A percentile compares a stretch with the other conserved stretches of the same genome.
These are phyloP conservation scores for Lentinula raphanica DNA, from an alignment of 768 basidiomycete genomes.

Conservation along the genomic window DNA sequence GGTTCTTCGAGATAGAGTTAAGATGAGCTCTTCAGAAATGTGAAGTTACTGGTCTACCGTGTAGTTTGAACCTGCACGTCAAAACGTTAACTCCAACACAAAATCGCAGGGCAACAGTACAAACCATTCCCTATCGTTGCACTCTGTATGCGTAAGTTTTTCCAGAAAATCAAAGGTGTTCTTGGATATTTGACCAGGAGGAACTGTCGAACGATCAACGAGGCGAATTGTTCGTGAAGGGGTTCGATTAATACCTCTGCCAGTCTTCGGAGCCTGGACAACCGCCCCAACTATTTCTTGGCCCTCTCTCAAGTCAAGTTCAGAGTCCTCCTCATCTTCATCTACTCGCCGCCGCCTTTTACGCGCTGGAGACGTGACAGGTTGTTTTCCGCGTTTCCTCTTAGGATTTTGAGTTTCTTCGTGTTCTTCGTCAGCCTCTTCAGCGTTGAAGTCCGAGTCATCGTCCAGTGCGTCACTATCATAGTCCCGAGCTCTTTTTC, in stretches of 20 bases:
- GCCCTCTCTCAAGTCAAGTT: constrained; percentile 51
- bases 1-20: constrained; percentile 43
- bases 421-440: neutral
- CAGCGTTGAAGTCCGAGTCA: constrained; percentile 11
- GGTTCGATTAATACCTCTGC: constrained; percentile 58
- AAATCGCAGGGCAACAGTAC: constrained; percentile 9
- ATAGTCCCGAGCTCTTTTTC: constrained; percentile 11
- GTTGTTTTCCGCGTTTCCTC: constrained; percentile 15
- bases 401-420: constrained; percentile 21
- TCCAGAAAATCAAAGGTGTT: constrained; percentile 79
- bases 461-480: constrained; percentile 46
- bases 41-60: constrained; percentile 40
- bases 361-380: constrained; percentile 17
- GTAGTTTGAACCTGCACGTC: constrained; percentile 75
- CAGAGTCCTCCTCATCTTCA: constrained; percentile 31
- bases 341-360: constrained; percentile 26
- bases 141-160: constrained; percentile 64
- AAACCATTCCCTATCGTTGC: constrained; percentile 83
- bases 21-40: neutral
- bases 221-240: neutral
- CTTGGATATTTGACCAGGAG: constrained; percentile 79
- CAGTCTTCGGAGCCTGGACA: constrained; percentile 76
- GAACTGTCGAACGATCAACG: constrained; percentile 41
- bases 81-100: neutral
- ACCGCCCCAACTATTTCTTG: constrained; percentile 71